Percentiles rank a stretch among this genome's conserved stretches.
Conservation (phyloP, 345 rosid genomes). For the Chamaenerion angustifolium region DNA sequence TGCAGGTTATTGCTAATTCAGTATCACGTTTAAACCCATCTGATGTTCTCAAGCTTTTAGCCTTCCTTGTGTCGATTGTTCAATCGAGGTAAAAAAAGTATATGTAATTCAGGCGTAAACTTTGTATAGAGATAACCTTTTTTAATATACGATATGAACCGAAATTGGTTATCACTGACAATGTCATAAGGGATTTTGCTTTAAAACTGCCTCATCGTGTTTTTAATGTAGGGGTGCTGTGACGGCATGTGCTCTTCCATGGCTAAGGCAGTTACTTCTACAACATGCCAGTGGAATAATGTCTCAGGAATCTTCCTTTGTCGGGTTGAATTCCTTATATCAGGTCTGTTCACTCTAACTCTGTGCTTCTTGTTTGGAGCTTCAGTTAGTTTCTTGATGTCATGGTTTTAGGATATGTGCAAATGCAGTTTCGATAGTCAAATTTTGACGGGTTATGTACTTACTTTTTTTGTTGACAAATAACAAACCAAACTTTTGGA, state of each 20-base stretch:
- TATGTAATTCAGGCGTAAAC: no score
- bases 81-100: slow-evolving; percentile 62
- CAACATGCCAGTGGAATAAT: slow-evolving; percentile 74
- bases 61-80: slow-evolving; percentile 53
- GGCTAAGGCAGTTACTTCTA: slow-evolving; percentile 72
- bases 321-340: slow-evolving; percentile 60
- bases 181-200: no score
- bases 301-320: slow-evolving; percentile 73
- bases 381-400: neutral
- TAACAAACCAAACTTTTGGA: no score
- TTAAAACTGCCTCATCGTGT: no score
- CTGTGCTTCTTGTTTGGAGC: neutral
- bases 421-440: no score
- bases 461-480: no score
- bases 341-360: slow-evolving; percentile 37
- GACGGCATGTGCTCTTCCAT: slow-evolving; percentile 71
- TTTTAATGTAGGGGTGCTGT: slow-evolving; percentile 65
- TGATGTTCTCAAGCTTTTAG: slow-evolving; percentile 68
- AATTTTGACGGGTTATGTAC: no score
- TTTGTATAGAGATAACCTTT: no score
- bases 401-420: neutral
- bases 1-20: slow-evolving; percentile 80
- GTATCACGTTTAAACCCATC: slow-evolving; percentile 51
- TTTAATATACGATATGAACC: no score
- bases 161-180: no score